phyloP scores from a whole-genome alignment of 345 rosid species.

The Salix dunnii region DNA sequence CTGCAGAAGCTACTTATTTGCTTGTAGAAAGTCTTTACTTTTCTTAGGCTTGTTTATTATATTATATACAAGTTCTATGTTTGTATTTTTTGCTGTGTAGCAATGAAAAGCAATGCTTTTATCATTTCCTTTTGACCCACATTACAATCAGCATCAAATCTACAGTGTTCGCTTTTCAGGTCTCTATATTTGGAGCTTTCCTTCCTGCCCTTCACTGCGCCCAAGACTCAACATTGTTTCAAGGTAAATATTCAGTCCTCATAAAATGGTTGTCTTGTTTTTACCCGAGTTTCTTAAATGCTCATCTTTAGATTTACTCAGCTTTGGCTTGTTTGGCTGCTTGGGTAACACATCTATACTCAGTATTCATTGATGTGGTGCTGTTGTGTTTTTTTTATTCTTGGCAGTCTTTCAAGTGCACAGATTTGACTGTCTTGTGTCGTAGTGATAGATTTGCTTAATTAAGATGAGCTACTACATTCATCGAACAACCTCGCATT shows the following conservation, averaged over 20 bases:
- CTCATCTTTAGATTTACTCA: neutral
- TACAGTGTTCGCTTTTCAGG: slow-evolving; percentile 7
- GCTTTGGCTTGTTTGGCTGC: neutral
- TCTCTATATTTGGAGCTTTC: slow-evolving; percentile 26
- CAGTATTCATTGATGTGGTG: neutral
- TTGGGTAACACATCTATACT: neutral
- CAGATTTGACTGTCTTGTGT: slow-evolving; percentile 1
- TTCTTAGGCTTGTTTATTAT: slow-evolving; percentile 1
- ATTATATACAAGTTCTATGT: slow-evolving; percentile 14
- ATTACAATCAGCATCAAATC: slow-evolving; percentile 27
- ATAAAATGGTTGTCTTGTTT: slow-evolving; percentile 20
- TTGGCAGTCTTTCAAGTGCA: neutral
- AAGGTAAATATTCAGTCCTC: slow-evolving; percentile 27
- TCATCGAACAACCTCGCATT: neutral
- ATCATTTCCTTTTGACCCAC: slow-evolving; percentile 20
- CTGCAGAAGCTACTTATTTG: neutral
- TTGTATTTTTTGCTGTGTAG: slow-evolving; percentile 28
- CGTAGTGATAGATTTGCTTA: neutral
- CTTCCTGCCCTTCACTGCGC: slow-evolving; percentile 20
- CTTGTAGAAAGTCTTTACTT: slow-evolving; percentile 7
- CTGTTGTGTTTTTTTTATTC: neutral
- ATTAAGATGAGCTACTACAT: neutral
- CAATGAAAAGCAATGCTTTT: slow-evolving; percentile 18
- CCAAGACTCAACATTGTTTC: slow-evolving; percentile 17
- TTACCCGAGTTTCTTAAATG: neutral